Base-by-base conservation (phyloP, 163 green algal genomes). In the Chloromonas sp. region DNA sequence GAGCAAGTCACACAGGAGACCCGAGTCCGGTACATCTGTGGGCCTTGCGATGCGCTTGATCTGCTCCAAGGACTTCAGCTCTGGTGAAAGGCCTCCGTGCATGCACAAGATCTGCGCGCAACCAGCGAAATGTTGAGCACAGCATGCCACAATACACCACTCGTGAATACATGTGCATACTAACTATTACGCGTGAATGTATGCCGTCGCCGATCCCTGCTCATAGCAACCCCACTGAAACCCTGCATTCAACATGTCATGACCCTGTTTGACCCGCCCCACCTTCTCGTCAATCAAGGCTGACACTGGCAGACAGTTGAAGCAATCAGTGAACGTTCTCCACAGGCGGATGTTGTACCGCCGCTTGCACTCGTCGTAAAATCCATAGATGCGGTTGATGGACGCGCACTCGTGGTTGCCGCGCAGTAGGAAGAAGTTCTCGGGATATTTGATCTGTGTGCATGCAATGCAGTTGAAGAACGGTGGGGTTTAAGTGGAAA, bases 341-440 rank as follows among this genome's bases (percentile, higher is more conserved):
- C 97, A 99, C 14, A 99, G 92, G 81, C 97, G 91, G 83, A 99
- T 98, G 94, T 98, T 99, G 91, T 99, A 99, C 82, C 98, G 93
- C 87, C 97, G 93, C 90, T 99, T 99, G 95, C 97, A 99, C 91
- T 99, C 97, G 88, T 99, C 97, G 85, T 99, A 99, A 85, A 99
- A 99, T 70, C 97, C 97, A 85, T 99, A 99, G 83, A 99, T 99
- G 78, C 97, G 92, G 88, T 99, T 99, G 90, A 99, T 99, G 61
- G 94, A 97, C 58, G 96, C 95, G 89, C 97, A 99, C 89, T 99
- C 97, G 88, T 99, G 97, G 91, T 99, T 99, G 70, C 97, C 97
- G 58, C 97, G 92, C 85, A 99, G 90, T 84, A 99, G 90, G 90
- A 99, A 99, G 85, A 99, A 99, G 92, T 99, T 99, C 88, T 99